Base-by-base conservation (phyloP, 2,329 filamentous ascomycete genomes). In the Diaporthe caulivora region DNA sequence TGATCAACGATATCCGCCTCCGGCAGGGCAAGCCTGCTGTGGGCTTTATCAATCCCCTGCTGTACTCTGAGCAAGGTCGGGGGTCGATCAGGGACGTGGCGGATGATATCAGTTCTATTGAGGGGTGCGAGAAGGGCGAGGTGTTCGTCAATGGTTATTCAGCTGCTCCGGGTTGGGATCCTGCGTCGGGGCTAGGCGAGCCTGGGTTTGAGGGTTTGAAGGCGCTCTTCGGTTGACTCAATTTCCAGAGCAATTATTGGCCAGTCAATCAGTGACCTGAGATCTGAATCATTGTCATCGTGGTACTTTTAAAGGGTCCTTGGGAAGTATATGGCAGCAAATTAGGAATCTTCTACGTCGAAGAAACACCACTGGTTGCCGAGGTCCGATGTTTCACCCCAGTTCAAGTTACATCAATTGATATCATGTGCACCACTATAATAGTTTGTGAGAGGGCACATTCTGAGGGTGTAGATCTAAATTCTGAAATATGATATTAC, bases 1-100 rank as follows among this genome's bases (percentile, higher is more conserved):
- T 93, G 49, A 80, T 94, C 67, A 94, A 94, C 78, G 89, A 91
- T 74, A 87, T 89, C 29, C 85, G 91, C 42, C 81, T 93, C 62
- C 83, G 86, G 21, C 82, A 83, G n/a, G 88, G 89, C 1, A 86
- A 87, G 78, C 80, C 86, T 9, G 78, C 83, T 0, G 81, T 92
- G 77, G 90, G 90, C 1, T 92, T 91, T 77, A 80, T 92, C 34
- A 92, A 92, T 79, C 90, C 90, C 1, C 90, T 88, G 87, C 81
- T 92, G 21, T 92, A 92, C 76, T 78, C 79, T 72, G 80, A 80
- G 18, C 13, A 53, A 44, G 31, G 57, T 67, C 77, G 76, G 57
- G 76, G 75, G 6, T 78, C 79, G 11, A 73, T 82, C 26, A 77
- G 73, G 10, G 80, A 82, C 37, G 77, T 81, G 44, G 78, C 77